phyloP scores from a whole-genome alignment of 1,284 basidiomycete species.

The Fomitopsis schrenkii region DNA sequence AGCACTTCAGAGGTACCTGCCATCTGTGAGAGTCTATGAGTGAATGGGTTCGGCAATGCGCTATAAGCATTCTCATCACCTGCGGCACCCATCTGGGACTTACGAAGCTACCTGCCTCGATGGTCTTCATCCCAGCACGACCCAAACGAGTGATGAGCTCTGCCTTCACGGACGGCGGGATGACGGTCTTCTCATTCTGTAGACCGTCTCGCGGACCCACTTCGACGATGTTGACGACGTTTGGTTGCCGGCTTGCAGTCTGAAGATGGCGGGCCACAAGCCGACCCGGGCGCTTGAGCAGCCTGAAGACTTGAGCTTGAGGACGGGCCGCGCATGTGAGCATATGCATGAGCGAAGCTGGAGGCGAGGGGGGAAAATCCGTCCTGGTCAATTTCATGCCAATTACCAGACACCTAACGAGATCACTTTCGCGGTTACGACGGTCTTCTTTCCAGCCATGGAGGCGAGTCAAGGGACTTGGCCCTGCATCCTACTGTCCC shows the following conservation, averaged over 20 bases:
- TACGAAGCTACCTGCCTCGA: conserved; percentile 93
- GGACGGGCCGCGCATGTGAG: no score
- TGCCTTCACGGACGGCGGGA: conserved; percentile 75
- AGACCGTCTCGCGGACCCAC: conserved; percentile 92
- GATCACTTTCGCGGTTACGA: no score
- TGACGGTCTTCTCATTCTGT: conserved; percentile 83
- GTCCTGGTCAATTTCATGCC: no score
- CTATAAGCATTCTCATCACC: conserved; percentile 37
- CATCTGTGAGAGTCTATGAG: conserved; percentile 51
- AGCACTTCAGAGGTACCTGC: conserved; percentile 78
- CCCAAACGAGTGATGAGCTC: conserved; percentile 79
- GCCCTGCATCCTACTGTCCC: no score
- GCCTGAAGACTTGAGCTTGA: no score
- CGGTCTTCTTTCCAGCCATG: no score
- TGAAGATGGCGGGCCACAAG: conserved; percentile 12
- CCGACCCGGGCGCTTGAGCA: not conserved
- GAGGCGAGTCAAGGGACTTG: no score
- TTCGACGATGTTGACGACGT: conserved; percentile 77
- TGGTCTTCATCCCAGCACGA: conserved; percentile 63
- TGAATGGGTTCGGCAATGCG: conserved; percentile 4
- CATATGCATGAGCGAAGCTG: no score
- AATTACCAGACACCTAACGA: no score
- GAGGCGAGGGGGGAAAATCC: no score
- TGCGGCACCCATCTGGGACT: conserved; percentile 93
- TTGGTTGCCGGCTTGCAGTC: conserved; percentile 11